Percentiles rank a stretch among this genome's conserved stretches.
Evolutionary conservation across 2,329 filamentous ascomycete species (phyloP).

Genomic region (Eurotiales sp.): DNA sequence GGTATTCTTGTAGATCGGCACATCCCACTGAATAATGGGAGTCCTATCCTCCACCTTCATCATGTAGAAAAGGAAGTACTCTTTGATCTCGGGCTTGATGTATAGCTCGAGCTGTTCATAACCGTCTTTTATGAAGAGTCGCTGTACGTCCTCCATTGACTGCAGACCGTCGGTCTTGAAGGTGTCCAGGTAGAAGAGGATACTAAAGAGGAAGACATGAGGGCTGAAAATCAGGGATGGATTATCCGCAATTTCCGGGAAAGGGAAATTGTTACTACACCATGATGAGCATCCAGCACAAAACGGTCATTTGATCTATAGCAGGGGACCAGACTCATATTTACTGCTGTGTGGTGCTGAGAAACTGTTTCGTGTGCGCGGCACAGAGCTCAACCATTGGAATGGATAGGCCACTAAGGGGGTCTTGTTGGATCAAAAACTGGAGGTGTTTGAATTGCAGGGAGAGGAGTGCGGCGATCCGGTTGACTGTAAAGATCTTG

Average conservation of each 20-base stretch:
- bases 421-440: constrained; percentile 16
- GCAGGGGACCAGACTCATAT: neutral
- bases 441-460: constrained; percentile 18
- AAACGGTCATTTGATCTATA: too few species aligned
- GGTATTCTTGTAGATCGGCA: neutral
- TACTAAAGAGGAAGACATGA: constrained; percentile 4
- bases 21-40: neutral
- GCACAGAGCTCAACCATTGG: constrained; percentile 5
- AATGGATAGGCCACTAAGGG: constrained; percentile 15
- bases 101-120: constrained; percentile 13
- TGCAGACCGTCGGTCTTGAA: constrained; percentile 14
- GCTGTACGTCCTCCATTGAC: constrained; percentile 16
- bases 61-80: constrained; percentile 3
- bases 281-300: neutral
- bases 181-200: neutral
- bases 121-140: constrained; percentile 14
- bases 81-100: constrained; percentile 12
- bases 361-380: constrained; percentile 3
- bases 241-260: constrained; percentile 10
- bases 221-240: constrained; percentile 7
- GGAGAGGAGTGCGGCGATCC: constrained; percentile 14
- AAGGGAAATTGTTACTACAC: constrained; percentile 6
- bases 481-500: constrained; percentile 17
- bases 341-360: constrained; percentile 5
- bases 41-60: neutral